phyloP scores from a whole-genome alignment of 148 eudicot species.

The Rhododendron simsii region DNA sequence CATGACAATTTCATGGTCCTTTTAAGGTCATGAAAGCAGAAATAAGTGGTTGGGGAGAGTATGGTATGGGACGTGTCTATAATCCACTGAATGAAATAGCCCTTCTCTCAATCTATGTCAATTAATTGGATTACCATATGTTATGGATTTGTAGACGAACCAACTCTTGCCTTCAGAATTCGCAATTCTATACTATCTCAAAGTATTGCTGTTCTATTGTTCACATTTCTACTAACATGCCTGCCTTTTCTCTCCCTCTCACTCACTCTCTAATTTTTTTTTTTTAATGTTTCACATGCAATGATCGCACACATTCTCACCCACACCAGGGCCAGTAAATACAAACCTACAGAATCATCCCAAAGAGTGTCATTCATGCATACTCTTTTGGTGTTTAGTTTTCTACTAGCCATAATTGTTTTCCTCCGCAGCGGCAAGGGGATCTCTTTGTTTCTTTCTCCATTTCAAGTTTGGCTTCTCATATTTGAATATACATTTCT shows the following conservation, averaged over 20 bases:
- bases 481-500: not conserved
- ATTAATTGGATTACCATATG: not conserved
- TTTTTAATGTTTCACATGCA: not conserved
- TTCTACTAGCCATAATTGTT: not conserved
- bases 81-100: not conserved
- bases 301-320: not conserved
- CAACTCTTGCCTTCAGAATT: not conserved
- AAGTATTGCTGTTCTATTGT: not conserved
- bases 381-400: not conserved
- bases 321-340: not conserved
- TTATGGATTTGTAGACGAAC: not conserved
- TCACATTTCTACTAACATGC: not conserved
- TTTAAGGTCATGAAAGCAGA: not conserved
- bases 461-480: constrained; percentile 3
- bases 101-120: not conserved
- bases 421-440: not conserved
- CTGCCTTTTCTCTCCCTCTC: not conserved
- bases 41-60: not conserved
- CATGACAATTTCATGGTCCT: not conserved
- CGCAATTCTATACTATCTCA: not conserved
- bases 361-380: not conserved
- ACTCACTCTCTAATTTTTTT: not conserved
- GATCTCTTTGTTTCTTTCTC: not conserved
- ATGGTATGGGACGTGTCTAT: not conserved
- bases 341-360: not conserved